phyloP scores from a whole-genome alignment of 192 early-diverging fungal species.

The Funneliformis geosporum region DNA sequence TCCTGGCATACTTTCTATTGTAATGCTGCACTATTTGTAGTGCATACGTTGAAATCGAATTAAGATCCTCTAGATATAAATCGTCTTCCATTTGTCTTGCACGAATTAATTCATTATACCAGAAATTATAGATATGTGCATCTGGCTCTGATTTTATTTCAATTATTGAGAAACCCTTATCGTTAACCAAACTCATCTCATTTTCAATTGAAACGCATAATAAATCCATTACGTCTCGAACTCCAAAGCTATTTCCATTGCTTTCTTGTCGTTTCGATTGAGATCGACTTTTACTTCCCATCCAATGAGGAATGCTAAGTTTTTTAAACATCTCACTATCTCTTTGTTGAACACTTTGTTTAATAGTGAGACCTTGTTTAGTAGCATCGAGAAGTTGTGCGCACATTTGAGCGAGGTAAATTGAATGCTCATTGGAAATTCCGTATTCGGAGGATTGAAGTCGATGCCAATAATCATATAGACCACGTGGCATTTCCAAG shows the following conservation, averaged over 20 bases:
- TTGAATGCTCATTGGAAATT: neutral
- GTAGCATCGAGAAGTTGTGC: slow-evolving; percentile 36
- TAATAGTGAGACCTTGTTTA: slow-evolving; percentile 38
- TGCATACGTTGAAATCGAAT: neutral
- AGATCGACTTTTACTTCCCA: neutral
- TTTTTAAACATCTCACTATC: slow-evolving; percentile 15
- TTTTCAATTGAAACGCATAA: neutral
- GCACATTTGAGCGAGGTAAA: slow-evolving; percentile 34
- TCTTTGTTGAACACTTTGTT: neutral
- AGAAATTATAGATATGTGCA: neutral
- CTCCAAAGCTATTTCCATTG: neutral
- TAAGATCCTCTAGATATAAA: neutral
- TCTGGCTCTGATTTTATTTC: neutral
- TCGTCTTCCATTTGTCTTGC: neutral
- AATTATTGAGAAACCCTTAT: neutral
- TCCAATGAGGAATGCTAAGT: slow-evolving; percentile 33
- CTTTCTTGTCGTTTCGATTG: neutral
- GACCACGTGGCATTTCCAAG: neutral
- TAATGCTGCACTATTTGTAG: neutral
- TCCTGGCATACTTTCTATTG: neutral
- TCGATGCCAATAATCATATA: neutral
- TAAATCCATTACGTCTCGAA: neutral
- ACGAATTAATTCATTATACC: neutral
- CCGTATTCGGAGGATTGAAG: neutral
- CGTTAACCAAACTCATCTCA: neutral